Evolutionary conservation across 768 basidiomycete species (phyloP).

Genomic region (Sporobolomyces phaffii): DNA sequence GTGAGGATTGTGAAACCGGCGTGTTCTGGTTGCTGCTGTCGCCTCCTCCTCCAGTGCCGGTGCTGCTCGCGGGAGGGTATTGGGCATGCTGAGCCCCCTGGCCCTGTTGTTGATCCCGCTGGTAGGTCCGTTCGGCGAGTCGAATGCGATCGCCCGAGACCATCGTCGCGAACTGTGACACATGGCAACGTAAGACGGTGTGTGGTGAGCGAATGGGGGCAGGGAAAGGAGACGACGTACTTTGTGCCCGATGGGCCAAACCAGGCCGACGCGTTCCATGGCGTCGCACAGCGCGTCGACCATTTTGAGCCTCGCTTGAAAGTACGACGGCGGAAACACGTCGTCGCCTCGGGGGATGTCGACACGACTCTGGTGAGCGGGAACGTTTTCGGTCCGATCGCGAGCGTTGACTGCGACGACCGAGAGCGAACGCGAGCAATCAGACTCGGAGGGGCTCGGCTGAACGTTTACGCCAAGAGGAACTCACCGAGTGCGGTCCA

Average conservation of each 20-base stretch:
- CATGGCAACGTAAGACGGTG: neutral
- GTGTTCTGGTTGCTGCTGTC: conserved; percentile 1
- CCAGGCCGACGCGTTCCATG: conserved; percentile 22
- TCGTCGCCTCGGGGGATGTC: conserved; percentile 30
- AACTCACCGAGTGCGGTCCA: conserved; percentile 24
- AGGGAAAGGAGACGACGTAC: conserved; percentile 1
- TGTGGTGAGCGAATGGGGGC: neutral
- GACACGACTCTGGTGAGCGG: neutral
- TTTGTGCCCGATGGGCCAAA: conserved; percentile 28
- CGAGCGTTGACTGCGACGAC: conserved; percentile 8
- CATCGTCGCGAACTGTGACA: conserved; percentile 24
- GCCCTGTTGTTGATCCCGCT: neutral
- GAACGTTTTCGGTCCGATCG: conserved; percentile 28
- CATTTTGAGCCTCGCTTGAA: conserved; percentile 15
- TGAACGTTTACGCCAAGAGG: too few relatives aligned
- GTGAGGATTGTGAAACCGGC: neutral
- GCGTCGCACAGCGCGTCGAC: conserved; percentile 30
- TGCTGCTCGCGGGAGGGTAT: neutral
- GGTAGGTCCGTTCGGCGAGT: conserved; percentile 8
- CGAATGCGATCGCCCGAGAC: conserved; percentile 15
- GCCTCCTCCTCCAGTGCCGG: neutral
- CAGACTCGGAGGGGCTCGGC: neutral
- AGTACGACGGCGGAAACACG: conserved; percentile 22
- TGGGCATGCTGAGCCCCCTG: neutral
- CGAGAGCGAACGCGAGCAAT: neutral